Conservation (phyloP, 1,284 basidiomycete genomes). For the Gastroboletus turbinatus region DNA sequence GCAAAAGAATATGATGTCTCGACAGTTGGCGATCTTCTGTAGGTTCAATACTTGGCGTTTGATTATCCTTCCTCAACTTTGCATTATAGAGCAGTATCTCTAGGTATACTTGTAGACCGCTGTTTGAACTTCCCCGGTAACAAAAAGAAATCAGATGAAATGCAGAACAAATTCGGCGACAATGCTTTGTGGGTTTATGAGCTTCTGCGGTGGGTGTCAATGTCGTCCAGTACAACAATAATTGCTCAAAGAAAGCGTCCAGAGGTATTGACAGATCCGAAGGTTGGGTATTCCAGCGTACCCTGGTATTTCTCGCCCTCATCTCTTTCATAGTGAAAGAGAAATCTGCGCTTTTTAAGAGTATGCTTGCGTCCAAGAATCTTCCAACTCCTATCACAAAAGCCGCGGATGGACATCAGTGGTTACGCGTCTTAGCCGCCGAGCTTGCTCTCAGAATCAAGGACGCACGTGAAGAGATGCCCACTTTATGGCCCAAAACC, state of each 20-base stretch:
- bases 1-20: conserved; percentile 86
- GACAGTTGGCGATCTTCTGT: conserved; percentile 89
- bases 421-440: conserved; percentile 88
- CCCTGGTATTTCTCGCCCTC: neutral
- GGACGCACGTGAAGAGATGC: conserved; percentile 73
- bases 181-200: conserved; percentile 92
- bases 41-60: conserved; percentile 21
- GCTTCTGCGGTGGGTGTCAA: conserved; percentile 56
- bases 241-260: conserved; percentile 4
- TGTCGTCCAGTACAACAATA: neutral
- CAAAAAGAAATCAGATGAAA: conserved; percentile 52
- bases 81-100: conserved; percentile 42
- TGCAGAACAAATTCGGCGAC: conserved; percentile 84
- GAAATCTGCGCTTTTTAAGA: conserved; percentile 79
- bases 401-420: conserved; percentile 76
- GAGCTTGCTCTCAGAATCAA: conserved; percentile 85
- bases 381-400: conserved; percentile 76
- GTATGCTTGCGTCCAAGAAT: conserved; percentile 94
- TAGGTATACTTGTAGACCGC: conserved; percentile 38
- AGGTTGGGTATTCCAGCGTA: conserved; percentile 48
- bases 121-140: neutral
- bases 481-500: conserved; percentile 90
- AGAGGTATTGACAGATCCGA: conserved; percentile 91
- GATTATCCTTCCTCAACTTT: neutral
- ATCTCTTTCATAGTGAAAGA: conserved; percentile 67